A percentile compares a stretch with the other conserved stretches of the same genome.
These are phyloP conservation scores for Alternaria incomplexa DNA, from an alignment of 2,329 filamentous ascomycete genomes.

Conservation along the genomic window DNA sequence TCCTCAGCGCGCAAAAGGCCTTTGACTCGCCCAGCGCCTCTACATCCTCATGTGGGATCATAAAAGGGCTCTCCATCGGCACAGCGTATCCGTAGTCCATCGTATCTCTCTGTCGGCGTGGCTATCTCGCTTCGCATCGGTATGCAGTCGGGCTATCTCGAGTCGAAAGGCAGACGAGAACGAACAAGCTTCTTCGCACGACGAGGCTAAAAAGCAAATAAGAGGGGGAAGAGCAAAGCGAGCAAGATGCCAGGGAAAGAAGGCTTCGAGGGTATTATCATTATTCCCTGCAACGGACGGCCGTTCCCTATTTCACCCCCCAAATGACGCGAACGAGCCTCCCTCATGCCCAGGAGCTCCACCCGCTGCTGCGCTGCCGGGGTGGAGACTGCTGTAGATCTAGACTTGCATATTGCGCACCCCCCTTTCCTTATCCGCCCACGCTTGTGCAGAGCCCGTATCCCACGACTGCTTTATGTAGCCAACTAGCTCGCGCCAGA, in stretches of 20 bases:
- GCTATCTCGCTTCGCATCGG: constrained; percentile 12
- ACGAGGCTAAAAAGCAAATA: neutral
- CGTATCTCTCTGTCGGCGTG: neutral
- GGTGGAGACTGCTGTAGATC: constrained; percentile 6
- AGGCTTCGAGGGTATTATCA: constrained; percentile 1
- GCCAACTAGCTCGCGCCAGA: constrained; percentile 3
- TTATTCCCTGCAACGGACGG: constrained; percentile 2
- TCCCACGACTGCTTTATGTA: neutral
- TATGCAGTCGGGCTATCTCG: constrained; percentile 1
- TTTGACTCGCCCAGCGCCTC: constrained; percentile 48
- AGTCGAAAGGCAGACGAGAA: neutral
- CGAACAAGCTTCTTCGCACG: constrained; percentile 1
- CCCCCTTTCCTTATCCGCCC: constrained; percentile 18
- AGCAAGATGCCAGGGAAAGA: constrained; percentile 1
- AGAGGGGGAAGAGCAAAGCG: neutral
- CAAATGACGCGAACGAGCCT: constrained; percentile 24
- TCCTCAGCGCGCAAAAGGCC: constrained; percentile 53
- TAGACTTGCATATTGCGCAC: constrained; percentile 6
- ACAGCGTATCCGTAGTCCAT: constrained; percentile 8
- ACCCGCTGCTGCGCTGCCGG: neutral
- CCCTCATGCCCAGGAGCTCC: constrained; percentile 1
- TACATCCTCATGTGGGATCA: constrained; percentile 51
- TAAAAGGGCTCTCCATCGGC: constrained; percentile 49
- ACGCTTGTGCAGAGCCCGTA: neutral
- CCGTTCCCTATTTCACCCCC: constrained; percentile 24